These are phyloP conservation scores for Myxozyma monticola DNA, from an alignment of 805 yeast species.

Conservation along the genomic window DNA sequence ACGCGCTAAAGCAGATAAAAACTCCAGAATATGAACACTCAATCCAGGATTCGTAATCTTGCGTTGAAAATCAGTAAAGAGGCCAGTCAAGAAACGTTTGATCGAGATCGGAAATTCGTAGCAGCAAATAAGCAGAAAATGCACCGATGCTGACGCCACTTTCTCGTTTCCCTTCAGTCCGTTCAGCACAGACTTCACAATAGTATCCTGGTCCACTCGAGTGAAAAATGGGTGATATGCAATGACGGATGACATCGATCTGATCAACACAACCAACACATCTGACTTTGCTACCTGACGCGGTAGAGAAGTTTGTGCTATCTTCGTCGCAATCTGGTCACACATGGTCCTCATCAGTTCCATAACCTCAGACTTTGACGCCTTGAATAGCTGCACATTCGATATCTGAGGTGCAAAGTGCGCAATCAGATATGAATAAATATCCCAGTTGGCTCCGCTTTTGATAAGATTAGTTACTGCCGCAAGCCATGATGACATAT, in stretches of 20 bases:
- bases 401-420: constrained; percentile 72
- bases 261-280: constrained; percentile 62
- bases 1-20: constrained; percentile 63
- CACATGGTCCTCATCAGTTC: constrained; percentile 52
- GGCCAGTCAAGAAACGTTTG: constrained; percentile 56
- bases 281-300: constrained; percentile 54
- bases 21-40: constrained; percentile 72
- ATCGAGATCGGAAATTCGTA: constrained; percentile 76
- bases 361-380: constrained; percentile 44
- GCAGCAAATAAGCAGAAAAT: constrained; percentile 72
- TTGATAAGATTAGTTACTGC: constrained; percentile 52
- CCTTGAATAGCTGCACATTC: constrained; percentile 53
- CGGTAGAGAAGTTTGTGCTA: constrained; percentile 49
- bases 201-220: constrained; percentile 61
- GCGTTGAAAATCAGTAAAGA: constrained; percentile 72
- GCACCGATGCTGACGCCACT: constrained; percentile 75
- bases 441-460: constrained; percentile 65
- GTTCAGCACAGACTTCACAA: constrained; percentile 58
- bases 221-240: constrained; percentile 59
- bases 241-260: constrained; percentile 54
- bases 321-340: constrained; percentile 55
- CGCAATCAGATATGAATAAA: constrained; percentile 63
- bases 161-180: constrained; percentile 75
- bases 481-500: constrained; percentile 47
- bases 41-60: constrained; percentile 69